These are phyloP conservation scores for Paecilomyces sp. DNA, from an alignment of 2,329 filamentous ascomycete species.

Conservation along the genomic window DNA sequence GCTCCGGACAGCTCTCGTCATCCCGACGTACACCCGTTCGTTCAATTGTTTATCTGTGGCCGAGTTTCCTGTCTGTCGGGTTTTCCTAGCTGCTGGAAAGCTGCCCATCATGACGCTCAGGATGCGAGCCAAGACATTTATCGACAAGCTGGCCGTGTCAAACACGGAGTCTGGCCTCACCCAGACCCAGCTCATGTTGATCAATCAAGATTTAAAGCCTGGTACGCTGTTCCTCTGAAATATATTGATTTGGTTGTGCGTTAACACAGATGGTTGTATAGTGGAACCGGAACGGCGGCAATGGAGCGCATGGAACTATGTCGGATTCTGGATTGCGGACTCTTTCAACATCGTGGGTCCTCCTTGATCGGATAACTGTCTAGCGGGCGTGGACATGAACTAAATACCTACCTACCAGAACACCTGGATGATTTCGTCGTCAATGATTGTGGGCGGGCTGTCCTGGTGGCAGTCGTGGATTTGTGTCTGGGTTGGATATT, in stretches of 20 bases:
- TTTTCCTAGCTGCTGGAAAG: not conserved
- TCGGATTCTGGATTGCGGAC: slow-evolving; percentile 80
- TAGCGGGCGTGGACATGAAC: not conserved
- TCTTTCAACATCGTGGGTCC: slow-evolving; percentile 65
- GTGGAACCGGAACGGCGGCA: slow-evolving; percentile 73
- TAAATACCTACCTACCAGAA: slow-evolving; percentile 42
- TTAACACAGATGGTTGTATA: slow-evolving; percentile 6
- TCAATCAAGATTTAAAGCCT: slow-evolving; percentile 72
- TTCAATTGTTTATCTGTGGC: not conserved
- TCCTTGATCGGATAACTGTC: not conserved
- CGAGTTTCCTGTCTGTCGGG: not conserved
- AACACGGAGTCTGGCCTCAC: slow-evolving; percentile 69
- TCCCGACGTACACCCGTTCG: not conserved
- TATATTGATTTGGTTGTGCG: not conserved
- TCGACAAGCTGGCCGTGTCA: slow-evolving; percentile 58
- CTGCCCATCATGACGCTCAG: slow-evolving; percentile 13
- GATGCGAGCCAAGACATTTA: slow-evolving; percentile 14
- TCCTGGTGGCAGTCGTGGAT: slow-evolving; percentile 90
- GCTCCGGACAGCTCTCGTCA: not conserved
- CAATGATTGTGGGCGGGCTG: slow-evolving; percentile 69
- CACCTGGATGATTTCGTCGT: slow-evolving; percentile 88
- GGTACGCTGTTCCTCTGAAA: slow-evolving; percentile 26
- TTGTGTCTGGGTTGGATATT: slow-evolving; percentile 83
- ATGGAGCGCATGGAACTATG: slow-evolving; percentile 84
- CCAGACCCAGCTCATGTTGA: slow-evolving; percentile 75